Conservation (phyloP, 352 stramenopile species). For the Phytopythium montanum region DNA sequence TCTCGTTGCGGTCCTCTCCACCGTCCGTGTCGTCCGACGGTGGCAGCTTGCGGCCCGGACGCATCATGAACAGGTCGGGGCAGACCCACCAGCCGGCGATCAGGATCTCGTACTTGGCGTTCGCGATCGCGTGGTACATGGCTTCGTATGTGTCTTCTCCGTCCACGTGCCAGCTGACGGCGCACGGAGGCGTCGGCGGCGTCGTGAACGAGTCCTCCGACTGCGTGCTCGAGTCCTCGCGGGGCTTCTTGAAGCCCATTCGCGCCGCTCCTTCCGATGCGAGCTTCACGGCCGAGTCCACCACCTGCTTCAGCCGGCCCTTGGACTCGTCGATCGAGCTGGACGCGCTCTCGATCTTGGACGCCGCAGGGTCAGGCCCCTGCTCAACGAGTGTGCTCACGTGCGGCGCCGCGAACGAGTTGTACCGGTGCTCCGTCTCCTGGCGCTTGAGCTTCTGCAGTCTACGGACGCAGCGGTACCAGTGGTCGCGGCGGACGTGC, state of each 20-base stretch:
- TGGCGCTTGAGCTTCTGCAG: slow-evolving; percentile 80
- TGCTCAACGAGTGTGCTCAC: slow-evolving; percentile 35
- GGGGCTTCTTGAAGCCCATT: slow-evolving; percentile 18
- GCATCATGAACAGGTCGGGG: slow-evolving; percentile 78
- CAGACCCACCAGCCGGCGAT: slow-evolving; percentile 91
- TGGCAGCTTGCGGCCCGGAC: slow-evolving; percentile 54
- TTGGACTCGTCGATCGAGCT: slow-evolving; percentile 12
- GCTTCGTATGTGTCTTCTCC: slow-evolving; percentile 83
- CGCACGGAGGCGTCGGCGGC: slow-evolving; percentile 35
- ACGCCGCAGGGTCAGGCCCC: slow-evolving; percentile 15
- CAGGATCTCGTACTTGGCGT: slow-evolving; percentile 86
- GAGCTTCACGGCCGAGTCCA: slow-evolving; percentile 31
- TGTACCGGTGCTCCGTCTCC: slow-evolving; percentile 63
- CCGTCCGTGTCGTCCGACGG: slow-evolving; percentile 21
- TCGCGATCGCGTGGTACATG: slow-evolving; percentile 84
- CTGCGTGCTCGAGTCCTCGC: slow-evolving; percentile 55
- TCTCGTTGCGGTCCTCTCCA: slow-evolving; percentile 54
- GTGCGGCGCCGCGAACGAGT: slow-evolving; percentile 74
- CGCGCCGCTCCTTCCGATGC: slow-evolving; percentile 21
- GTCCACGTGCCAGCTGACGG: slow-evolving; percentile 85
- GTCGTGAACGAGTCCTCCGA: slow-evolving; percentile 52
- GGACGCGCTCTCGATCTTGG: slow-evolving; percentile 25
- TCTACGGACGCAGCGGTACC: slow-evolving; percentile 69
- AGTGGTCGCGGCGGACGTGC: slow-evolving; percentile 80
- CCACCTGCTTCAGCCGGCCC: slow-evolving; percentile 22